Evolutionary conservation across 176 grass and related monocot genomes (phyloP), one percentile per base, ranked within the genome.

Genomic region (Paspalum notatum): DNA sequence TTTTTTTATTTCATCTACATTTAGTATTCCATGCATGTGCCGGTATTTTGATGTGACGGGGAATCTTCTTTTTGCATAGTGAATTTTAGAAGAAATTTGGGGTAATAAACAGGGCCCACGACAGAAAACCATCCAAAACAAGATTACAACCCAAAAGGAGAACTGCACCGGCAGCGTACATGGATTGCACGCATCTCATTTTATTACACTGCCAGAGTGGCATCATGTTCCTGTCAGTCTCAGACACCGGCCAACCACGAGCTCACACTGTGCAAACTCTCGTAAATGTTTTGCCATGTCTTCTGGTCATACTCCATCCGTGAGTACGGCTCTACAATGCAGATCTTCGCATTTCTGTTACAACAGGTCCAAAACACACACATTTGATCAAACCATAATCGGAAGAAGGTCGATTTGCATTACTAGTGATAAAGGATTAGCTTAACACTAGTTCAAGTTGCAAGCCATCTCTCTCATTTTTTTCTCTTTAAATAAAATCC

Each of bases 311-410:
- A 26, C 21, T 27, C 3, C 17, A 63, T 46, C 55, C 5, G 14
- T 38, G 18, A 63, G 7, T 5, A 18, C 8, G 2, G 49, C 53
- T 56, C 83, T 86, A 94, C 52, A 94, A 72, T 2, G 88, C 88
- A 57, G 85, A 88, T 47, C 82, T 94, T 73, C 48, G 6, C 17
- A 75, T 26, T 59, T 83, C 88, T 94, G 79, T 71, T 50, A 72
- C 9, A 72, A 15, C 45, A 78, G 22, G 39, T 38, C 41, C 13
- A 53, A 84, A 80, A 82, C 37, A 59, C 37, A 67, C 44, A 54
- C 48, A 52, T 52, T 22, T 66, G 20, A 39, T 52, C 70, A 71
- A 27, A 16, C 22, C 45, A 18, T 32, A 71, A 71, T 13, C 24
- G 14, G 27, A 71, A 3, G 15, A 49, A 25, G 2, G 22, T 68